Evolutionary conservation across 331 rosid species (phyloP), one percentile per base, ranked within the genome.

Genomic region (Pyracantha coccinea): DNA sequence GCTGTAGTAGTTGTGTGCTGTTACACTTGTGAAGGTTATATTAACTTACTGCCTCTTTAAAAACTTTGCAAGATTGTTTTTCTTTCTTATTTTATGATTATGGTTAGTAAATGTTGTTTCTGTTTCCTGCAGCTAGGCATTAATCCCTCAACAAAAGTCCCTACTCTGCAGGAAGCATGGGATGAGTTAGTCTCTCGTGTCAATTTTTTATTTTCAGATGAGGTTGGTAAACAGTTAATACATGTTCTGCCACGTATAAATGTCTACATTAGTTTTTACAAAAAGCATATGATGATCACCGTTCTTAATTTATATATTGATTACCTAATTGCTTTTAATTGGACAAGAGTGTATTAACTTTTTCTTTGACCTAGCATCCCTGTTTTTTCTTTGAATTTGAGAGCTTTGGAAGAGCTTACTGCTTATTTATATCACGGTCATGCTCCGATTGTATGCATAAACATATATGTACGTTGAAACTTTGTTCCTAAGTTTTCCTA

Each of bases 71-170:
- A 72, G 25, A 8, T 27, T 5, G 17, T 68, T 1, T 19, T 5
- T 12, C 25, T 66, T 17, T 24, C n/a, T 41, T 57, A 16, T 31
- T 69, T 60, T 44, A 74, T 82, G 70, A 58, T 24, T 45, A 19
- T 61, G 38, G 21, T 47, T 23, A n/a, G 72, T 61, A 55, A 16
- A 33, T 78, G n/a, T 29, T 31, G 21, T 41, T 58, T 28, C 21
- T 50, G 76, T 81, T 68, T 82, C 44, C 69, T 71, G 87, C 97
- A 92, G 99, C 92, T 94, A 69, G 88, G 90, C 83, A 85, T 94
- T 78, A 55, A 44, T 77, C 62, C 76, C 65, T 75, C 61, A 66
- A 69, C 78, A 15, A 47, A 41, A 52, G 82, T 85, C 69, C 87
- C 67, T 55, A 82, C 97, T 73, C 88, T 79, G 9, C 82, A 84